Evolutionary conservation across 768 basidiomycete genomes (phyloP), one percentile per base, ranked within the genome.

Genomic region (Suillus weaverae): DNA sequence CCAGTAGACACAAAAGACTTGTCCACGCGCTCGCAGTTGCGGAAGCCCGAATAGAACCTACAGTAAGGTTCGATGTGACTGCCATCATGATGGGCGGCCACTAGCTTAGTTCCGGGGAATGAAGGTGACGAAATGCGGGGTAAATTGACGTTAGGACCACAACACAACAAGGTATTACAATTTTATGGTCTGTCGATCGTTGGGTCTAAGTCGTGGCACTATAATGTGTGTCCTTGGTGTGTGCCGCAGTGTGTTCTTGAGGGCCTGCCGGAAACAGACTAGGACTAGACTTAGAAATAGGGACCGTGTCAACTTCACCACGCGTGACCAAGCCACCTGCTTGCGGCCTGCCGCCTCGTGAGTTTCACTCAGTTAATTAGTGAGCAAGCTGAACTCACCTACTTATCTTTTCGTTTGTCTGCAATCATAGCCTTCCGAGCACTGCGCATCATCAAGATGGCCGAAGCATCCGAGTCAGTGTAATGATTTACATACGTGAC

Each of bases 381-480:
- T 46, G 44, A 46, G 10, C 44, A 10, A 11, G 48, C 48, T 30
- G 3, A 50, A 16, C 48, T 30, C 48, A 26, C 14, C 7, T 30
- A 26, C 26, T 14, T 16, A 16, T 18, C 18, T 16, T 4, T 7
- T 16, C 39, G 1, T 7, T 44, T 33, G 14, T 44, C 26, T 30
- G 16, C 48, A 36, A 60, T 26, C 26, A 44, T 57, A 39, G 26
- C 30, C 9, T 51, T 48, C 61, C 59, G 50, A 48, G 54, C 60
- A 22, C 18, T 41, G 18, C 66, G 55, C 57, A 66, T 1, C 16
- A 65, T 69, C 67, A 66, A 65, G 51, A 77, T 77, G 76, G 63
- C 44, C 50, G 76, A 77, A 66, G 70, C 72, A 76, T 26, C 26
- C 26, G 26, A 26, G 26, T 76, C 66, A 72, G 75, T 70, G 26